Evolutionary conservation across 345 rosid genomes (phyloP).

Genomic region (Luvunga scandens): DNA sequence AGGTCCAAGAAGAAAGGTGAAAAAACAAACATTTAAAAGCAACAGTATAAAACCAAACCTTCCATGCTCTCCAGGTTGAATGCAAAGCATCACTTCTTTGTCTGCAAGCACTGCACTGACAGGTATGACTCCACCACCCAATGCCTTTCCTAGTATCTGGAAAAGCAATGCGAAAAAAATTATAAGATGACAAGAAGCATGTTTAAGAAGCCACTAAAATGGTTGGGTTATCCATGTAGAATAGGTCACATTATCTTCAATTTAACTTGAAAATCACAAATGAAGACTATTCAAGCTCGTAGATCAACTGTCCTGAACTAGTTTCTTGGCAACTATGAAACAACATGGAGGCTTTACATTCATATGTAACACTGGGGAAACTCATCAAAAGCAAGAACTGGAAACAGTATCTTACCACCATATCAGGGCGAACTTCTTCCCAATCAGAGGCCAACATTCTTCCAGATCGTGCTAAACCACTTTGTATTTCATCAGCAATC

Average conservation of each 20-base stretch:
- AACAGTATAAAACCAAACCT: constrained; percentile 42
- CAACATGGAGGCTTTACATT: background rate
- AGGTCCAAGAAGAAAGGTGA: background rate
- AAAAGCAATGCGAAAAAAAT: background rate
- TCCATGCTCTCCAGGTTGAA: constrained; percentile 97
- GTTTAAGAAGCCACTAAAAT: background rate
- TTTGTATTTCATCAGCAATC: constrained; percentile 97
- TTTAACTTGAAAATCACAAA: background rate
- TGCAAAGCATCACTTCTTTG: constrained; percentile 86
- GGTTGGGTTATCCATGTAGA: background rate
- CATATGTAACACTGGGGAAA: background rate
- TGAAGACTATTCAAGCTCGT: background rate
- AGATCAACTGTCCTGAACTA: constrained; percentile 5
- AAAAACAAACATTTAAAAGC: background rate
- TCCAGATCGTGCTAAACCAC: constrained; percentile 88
- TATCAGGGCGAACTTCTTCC: constrained; percentile 87
- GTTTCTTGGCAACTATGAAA: background rate
- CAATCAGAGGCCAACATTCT: constrained; percentile 94
- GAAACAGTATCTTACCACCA: constrained; percentile 57
- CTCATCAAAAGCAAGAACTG: background rate
- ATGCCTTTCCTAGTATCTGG: constrained; percentile 90
- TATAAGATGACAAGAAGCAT: background rate
- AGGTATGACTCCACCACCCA: constrained; percentile 97
- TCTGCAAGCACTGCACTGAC: constrained; percentile 93
- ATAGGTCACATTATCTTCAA: background rate